Base-by-base conservation (phyloP, 176 grass and related monocot species). In the Alopecurus myosuroides region DNA sequence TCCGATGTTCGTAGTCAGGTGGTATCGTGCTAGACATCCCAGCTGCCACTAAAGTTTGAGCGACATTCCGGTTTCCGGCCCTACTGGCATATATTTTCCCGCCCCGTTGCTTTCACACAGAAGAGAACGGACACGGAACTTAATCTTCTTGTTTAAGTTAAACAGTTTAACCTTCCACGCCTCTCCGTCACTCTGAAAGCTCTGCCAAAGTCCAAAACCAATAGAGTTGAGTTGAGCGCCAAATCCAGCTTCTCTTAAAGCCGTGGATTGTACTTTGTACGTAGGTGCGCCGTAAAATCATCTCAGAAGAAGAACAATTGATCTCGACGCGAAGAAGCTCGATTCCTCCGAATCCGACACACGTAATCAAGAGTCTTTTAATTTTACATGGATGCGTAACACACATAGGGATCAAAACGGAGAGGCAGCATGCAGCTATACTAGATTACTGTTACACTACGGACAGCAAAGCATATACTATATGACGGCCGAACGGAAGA, bases 181-280 rank as follows among this genome's bases (percentile, higher is more conserved):
- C 7, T 85, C 56, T 29, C 69, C 37, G 82, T 81, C 80, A 31
- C 25, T 20, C 8, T 63, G 76, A 80, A 53, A 48, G 28, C 75
- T 57, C 46, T 15, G 65, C 39, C 6, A 0, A 58, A 77, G 28
- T 69, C 80, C 63, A n/a, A 31, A 58, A 46, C 44, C 4, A 46
- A 5, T 41, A 8, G 13, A n/a, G 17, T 33, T 41, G 39, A 18
- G 46, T 44, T 39, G 71, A n/a, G 77, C 51, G 2, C 30, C 30
- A 13, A 76, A 81, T 9, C 17, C 13, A 72, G 6, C 66, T 19
- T 15, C 28, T 1, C 20, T 3, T 11, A 37, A 14, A 34, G 3
- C 3, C 0, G 0, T 13, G 4, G 23, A 29, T 7, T 29, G 29
- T 3, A 63, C 29, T n/a, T n/a, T n/a, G n/a, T n/a, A n/a, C n/a